Evolutionary conservation across 192 early-diverging fungal genomes (phyloP).

Genomic region (Linnemannia exigua): DNA sequence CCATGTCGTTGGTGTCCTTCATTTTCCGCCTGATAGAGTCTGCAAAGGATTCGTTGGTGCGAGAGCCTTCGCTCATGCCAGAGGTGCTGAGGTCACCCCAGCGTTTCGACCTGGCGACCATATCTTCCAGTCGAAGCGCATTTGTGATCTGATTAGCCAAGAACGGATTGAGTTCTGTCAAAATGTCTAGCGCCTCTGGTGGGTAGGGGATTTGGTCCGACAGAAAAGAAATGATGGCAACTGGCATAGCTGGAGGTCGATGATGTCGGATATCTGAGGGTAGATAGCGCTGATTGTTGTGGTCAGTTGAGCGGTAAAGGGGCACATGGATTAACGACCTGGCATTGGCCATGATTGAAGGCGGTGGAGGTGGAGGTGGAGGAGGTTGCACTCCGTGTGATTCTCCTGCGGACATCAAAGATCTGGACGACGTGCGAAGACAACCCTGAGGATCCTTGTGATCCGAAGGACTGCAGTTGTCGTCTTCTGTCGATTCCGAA

Average conservation of each 20-base stretch:
- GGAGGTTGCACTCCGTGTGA: slow-evolving; percentile 34
- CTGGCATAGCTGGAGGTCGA: slow-evolving; percentile 55
- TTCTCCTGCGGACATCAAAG: neutral
- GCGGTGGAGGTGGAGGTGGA: slow-evolving; percentile 37
- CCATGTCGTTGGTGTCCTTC: slow-evolving; percentile 20
- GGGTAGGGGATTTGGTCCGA: slow-evolving; percentile 69
- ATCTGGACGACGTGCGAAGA: neutral
- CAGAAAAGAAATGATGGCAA: slow-evolving; percentile 69
- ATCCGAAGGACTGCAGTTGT: slow-evolving; percentile 28
- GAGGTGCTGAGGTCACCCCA: slow-evolving; percentile 23
- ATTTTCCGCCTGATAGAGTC: slow-evolving; percentile 41
- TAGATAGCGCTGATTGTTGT: slow-evolving; percentile 46
- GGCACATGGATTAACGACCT: slow-evolving; percentile 69
- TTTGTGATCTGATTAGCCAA: slow-evolving; percentile 55
- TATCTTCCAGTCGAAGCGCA: slow-evolving; percentile 36
- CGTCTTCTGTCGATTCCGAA: slow-evolving; percentile 45
- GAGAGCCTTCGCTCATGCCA: slow-evolving; percentile 9
- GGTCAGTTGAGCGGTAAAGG: slow-evolving; percentile 59
- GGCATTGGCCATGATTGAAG: slow-evolving; percentile 49
- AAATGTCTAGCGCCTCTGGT: slow-evolving; percentile 48
- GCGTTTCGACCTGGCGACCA: slow-evolving; percentile 27
- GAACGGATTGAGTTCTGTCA: slow-evolving; percentile 61
- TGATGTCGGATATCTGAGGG: slow-evolving; percentile 42
- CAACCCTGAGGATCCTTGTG: slow-evolving; percentile 4
- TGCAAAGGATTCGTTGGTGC: slow-evolving; percentile 33